These are phyloP conservation scores for Ceratobasidium sp. DNA, from an alignment of 1,284 basidiomycete genomes.

Conservation along the genomic window DNA sequence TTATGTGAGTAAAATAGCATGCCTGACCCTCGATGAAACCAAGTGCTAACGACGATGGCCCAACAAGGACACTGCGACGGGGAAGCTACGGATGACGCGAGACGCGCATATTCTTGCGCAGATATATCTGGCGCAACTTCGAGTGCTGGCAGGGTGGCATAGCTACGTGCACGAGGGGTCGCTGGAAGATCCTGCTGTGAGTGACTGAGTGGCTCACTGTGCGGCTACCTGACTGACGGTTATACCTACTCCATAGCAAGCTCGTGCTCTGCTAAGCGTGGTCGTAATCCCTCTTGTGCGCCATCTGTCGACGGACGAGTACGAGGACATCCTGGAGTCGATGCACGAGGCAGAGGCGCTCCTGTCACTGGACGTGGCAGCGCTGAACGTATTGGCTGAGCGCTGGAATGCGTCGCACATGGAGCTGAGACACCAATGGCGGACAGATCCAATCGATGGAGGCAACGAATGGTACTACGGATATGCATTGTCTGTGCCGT, in stretches of 20 bases:
- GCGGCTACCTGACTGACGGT: not conserved
- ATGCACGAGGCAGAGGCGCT: constrained; percentile 11
- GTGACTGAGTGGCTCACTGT: not conserved
- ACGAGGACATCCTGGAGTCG: constrained; percentile 18
- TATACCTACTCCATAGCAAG: not conserved
- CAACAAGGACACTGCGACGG: not conserved
- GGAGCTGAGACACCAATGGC: constrained; percentile 7
- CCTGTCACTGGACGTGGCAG: not conserved
- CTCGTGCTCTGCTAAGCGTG: constrained; percentile 18
- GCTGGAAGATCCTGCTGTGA: constrained; percentile 1
- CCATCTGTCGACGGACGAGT: constrained; percentile 12
- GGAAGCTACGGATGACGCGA: constrained; percentile 21
- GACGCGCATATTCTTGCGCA: constrained; percentile 28
- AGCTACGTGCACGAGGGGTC: constrained; percentile 26
- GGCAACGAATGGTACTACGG: constrained; percentile 4
- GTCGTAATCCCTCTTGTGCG: constrained; percentile 14
- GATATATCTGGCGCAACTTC: constrained; percentile 26
- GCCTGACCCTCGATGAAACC: not conserved
- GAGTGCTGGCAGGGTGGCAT: constrained; percentile 12
- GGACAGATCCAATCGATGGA: constrained; percentile 2
- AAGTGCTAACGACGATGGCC: not conserved
- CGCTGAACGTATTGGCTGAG: not conserved
- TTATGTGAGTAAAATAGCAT: constrained; percentile 5
- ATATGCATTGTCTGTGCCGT: not conserved
- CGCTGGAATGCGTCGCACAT: not conserved